A percentile compares a stretch with the other conserved stretches of the same genome.
Evolutionary conservation across 495 filamentous ascomycete species (phyloP).

Genomic region (Aspergillus cavernicola): DNA sequence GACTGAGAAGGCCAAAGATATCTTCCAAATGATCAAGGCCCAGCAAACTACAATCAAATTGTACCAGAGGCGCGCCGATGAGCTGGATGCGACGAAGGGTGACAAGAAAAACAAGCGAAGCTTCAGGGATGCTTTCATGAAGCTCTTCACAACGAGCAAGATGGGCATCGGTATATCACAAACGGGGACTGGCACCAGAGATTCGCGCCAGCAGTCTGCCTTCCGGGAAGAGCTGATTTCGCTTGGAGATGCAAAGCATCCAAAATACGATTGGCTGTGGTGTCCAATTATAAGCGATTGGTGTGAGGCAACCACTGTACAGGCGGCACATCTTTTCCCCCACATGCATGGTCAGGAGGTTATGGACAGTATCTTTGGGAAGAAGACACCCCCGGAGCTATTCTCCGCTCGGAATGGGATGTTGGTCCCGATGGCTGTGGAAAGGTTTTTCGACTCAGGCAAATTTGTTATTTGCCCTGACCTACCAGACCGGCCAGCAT

Average conservation of each 20-base stretch:
- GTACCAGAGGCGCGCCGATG: not conserved
- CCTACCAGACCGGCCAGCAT: slow-evolving; percentile 11
- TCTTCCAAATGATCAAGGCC: not conserved
- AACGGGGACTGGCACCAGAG: not conserved
- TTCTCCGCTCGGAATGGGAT: slow-evolving; percentile 19
- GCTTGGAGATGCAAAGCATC: not conserved
- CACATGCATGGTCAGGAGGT: slow-evolving; percentile 14
- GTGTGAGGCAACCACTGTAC: not conserved
- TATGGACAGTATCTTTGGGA: slow-evolving; percentile 19
- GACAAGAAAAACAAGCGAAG: not conserved
- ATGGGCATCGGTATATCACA: not conserved
- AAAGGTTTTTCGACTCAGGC: slow-evolving; percentile 14
- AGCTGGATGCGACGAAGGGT: not conserved
- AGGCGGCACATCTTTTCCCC: slow-evolving; percentile 14
- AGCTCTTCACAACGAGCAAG: not conserved
- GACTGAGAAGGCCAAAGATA: not conserved
- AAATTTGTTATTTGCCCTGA: slow-evolving; percentile 19
- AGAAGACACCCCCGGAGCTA: slow-evolving; percentile 7
- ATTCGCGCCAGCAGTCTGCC: not conserved
- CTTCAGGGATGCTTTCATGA: not conserved
- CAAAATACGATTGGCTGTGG: not conserved
- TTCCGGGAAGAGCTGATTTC: not conserved
- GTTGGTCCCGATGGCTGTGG: not conserved
- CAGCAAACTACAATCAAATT: not conserved
- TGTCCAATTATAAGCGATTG: not conserved